Percentiles rank a stretch among this genome's conserved stretches.
Conservation (phyloP, 2,329 filamentous ascomycete genomes). For the Aspergillus puulaauensis region DNA sequence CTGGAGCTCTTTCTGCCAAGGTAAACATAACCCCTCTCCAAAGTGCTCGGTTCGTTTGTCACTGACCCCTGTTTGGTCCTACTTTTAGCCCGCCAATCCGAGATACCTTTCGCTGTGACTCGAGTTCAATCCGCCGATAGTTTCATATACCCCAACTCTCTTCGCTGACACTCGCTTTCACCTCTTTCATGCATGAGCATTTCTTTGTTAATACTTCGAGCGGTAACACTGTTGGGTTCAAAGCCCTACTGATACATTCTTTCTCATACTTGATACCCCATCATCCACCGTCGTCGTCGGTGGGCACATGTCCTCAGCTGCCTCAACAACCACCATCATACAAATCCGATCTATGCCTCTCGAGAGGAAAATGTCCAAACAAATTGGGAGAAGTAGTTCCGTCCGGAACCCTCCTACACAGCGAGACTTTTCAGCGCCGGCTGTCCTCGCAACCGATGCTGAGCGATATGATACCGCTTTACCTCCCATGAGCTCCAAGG, state of each 20-base stretch:
- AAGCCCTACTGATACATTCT: neutral
- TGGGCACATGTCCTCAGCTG: slow-evolving; percentile 4
- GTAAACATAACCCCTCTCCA: slow-evolving; percentile 9
- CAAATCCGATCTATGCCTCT: neutral
- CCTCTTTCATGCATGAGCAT: slow-evolving; percentile 1
- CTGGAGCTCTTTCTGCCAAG: slow-evolving; percentile 6
- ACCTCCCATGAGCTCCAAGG: slow-evolving; percentile 30
- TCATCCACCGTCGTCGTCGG: neutral
- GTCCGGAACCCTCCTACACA: slow-evolving; percentile 5
- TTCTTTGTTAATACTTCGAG: neutral
- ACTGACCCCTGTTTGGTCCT: slow-evolving; percentile 10
- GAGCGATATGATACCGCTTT: slow-evolving; percentile 29
- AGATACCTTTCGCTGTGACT: slow-evolving; percentile 5
- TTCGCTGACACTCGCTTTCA: slow-evolving; percentile 5
- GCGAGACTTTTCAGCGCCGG: slow-evolving; percentile 1
- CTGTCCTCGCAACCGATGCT: neutral
- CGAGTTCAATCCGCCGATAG: neutral
- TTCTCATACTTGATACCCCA: neutral
- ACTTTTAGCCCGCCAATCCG: slow-evolving; percentile 12
- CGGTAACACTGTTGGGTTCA: neutral
- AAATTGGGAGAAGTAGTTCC: slow-evolving; percentile 13
- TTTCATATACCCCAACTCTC: slow-evolving; percentile 6
- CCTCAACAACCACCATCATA: neutral
- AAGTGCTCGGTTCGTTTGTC: slow-evolving; percentile 1
- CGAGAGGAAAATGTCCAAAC: slow-evolving; percentile 13